Conservation (phyloP, 495 filamentous ascomycete genomes). For the Trichoderma orchidacearum region DNA sequence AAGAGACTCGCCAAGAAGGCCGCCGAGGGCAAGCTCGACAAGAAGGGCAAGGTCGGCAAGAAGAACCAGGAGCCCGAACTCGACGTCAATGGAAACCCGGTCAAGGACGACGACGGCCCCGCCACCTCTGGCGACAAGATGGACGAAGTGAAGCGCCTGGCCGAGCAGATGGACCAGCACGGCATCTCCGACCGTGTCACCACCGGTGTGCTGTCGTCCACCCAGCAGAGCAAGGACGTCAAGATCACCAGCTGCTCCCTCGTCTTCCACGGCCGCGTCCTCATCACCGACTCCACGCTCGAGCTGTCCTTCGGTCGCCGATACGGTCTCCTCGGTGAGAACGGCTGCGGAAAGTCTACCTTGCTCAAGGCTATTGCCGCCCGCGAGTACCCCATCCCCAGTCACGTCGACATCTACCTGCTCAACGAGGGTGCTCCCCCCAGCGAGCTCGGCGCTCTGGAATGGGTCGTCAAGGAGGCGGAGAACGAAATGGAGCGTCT, state of each 20-base stretch:
- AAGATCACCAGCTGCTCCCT: conserved; percentile 91
- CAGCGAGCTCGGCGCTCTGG: conserved; percentile 75
- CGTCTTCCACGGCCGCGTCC: conserved; percentile 94
- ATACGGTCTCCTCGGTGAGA: conserved; percentile 94
- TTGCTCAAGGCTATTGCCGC: conserved; percentile 85
- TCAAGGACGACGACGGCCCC: conserved; percentile 44
- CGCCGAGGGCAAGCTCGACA: conserved; percentile 59
- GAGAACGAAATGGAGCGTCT: conserved; percentile 84
- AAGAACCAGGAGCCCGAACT: conserved; percentile 49
- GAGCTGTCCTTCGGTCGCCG: conserved; percentile 87
- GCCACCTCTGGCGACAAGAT: conserved; percentile 59
- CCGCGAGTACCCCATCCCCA: conserved; percentile 90
- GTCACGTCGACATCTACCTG: conserved; percentile 96
- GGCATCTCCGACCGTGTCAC: conserved; percentile 96
- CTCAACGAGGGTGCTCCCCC: conserved; percentile 95
- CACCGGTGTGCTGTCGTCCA: conserved; percentile 86
- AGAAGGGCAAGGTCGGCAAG: conserved; percentile 62
- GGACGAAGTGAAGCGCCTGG: conserved; percentile 58
- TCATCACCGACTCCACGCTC: conserved; percentile 83
- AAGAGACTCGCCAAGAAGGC: conserved; percentile 89
- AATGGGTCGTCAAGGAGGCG: conserved; percentile 94
- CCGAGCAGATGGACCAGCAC: conserved; percentile 84
- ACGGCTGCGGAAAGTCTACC: conserved; percentile 98
- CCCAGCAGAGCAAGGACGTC: conserved; percentile 72
- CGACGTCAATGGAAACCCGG: conserved; percentile 44